Percentiles rank a stretch among this genome's conserved stretches.
phyloP scores from a whole-genome alignment of 2,329 filamentous ascomycete species.

The Didymella arachidicola region DNA sequence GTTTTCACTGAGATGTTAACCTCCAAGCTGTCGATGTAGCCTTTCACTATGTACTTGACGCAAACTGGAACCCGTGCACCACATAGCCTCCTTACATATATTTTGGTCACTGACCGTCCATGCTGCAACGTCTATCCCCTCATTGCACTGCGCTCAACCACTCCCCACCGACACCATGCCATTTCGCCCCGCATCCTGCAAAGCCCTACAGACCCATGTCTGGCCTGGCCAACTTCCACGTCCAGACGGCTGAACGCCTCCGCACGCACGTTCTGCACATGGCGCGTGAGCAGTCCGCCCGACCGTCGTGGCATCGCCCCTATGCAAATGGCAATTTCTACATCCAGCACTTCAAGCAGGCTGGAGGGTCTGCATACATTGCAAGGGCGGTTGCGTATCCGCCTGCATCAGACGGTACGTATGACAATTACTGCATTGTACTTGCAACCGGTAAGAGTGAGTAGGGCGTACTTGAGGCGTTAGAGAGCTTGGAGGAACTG shows the following conservation, averaged over 20 bases:
- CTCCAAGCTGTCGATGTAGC: not conserved
- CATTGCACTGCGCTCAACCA: not conserved
- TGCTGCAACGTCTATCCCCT: not conserved
- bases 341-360: not conserved
- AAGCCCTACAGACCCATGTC: not conserved
- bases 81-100: not conserved
- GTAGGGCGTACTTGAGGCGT: not conserved
- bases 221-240: not conserved
- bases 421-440: too few species aligned
- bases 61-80: not conserved
- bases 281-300: not conserved
- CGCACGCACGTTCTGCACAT: not conserved
- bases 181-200: not conserved
- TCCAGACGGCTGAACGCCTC: not conserved
- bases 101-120: not conserved
- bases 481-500: not conserved
- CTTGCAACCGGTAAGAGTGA: not conserved
- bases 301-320: not conserved
- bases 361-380: not conserved
- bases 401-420: too few species aligned
- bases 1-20: not conserved
- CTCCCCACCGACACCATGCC: not conserved
- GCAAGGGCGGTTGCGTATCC: not conserved
- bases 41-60: not conserved
- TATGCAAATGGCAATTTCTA: not conserved